These are phyloP conservation scores for Capronia coronata DNA, from an alignment of 2,329 filamentous ascomycete genomes.

Conservation along the genomic window DNA sequence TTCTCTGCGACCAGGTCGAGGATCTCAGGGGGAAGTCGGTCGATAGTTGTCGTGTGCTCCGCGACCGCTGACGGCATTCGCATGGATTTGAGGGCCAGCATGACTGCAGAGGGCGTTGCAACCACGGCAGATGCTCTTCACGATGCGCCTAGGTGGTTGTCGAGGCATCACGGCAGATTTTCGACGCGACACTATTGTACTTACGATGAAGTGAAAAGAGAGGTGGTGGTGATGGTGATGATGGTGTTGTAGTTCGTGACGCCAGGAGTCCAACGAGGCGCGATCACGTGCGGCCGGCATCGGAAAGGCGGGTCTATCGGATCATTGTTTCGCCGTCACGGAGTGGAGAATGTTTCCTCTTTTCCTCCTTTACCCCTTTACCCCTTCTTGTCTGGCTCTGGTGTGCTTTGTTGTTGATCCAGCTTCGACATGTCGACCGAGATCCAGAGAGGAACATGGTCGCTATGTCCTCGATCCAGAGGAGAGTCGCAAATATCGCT, in stretches of 20 bases:
- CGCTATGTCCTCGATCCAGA: conserved; percentile 46
- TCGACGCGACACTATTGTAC: neutral
- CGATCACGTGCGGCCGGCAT: neutral
- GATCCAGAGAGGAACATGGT: conserved; percentile 50
- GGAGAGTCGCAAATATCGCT: conserved; percentile 40
- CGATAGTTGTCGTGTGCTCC: conserved; percentile 14
- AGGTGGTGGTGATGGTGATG: neutral
- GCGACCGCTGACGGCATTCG: conserved; percentile 4
- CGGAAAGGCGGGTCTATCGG: neutral
- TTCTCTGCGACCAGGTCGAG: conserved; percentile 17
- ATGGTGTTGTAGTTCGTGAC: neutral
- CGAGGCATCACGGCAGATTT: neutral
- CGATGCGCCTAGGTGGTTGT: neutral
- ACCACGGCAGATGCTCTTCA: neutral
- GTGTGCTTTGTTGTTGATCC: neutral
- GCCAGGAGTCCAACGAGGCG: too few species aligned
- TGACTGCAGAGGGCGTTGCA: neutral
- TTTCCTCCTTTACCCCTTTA: neutral
- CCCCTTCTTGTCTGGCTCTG: neutral
- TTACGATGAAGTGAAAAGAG: neutral
- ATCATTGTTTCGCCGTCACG: conserved; percentile 1
- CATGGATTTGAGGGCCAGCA: conserved; percentile 22
- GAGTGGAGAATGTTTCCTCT: neutral
- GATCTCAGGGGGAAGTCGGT: conserved; percentile 18
- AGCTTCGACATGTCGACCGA: conserved; percentile 24